Base-by-base conservation (phyloP, 2,329 filamentous ascomycete species). In the Calycina herbarum region DNA sequence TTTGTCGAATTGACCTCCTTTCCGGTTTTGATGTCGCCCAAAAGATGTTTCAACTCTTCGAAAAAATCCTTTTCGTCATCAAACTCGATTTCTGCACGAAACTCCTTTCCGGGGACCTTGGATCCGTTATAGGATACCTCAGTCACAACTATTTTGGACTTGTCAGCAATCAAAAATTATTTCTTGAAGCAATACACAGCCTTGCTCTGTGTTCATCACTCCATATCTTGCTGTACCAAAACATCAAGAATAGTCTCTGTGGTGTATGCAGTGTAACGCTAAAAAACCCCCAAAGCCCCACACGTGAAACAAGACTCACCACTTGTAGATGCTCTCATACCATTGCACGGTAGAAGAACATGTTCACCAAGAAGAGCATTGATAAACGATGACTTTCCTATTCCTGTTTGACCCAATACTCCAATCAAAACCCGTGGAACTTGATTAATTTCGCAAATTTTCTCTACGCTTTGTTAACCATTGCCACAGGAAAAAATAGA, bases 241-340 rank as follows among this genome's bases (percentile, higher is more conserved):
- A 38, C 33, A 38, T 10, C 33, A 38, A 38, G 33, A 38, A 5
- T 33, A 5, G 8, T 33, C 33, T 8, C 8, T 8, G 8, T 5
- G 33, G 33, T 33, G 33, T 8, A 33, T 20, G 33, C 33, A 8
- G 33, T 5, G 40, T 15, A 42, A 42, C 4, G 11, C 40, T 11
- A 42, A 57, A 7, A 3, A 10, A 15, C 3, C 4, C 20, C 6
- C 15, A 59, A 40, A 42, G 17, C 10, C 31, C 33, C 33, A 35
- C 33, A 35, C 6, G 6, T 10, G 6, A 35, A 35, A 35, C 1
- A 35, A 35, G 2, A 60, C 31, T 82, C 79, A 1, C 82, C 80
- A 15, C 80, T 79, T 0, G 81, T 82, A 57, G 80, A 82, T 8
- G 81, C 81, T 40, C 79, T 73, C 79, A 82, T 82, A 68, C 79